These are phyloP conservation scores for Capronia epimyces DNA, from an alignment of 2,329 filamentous ascomycete genomes.

Conservation along the genomic window DNA sequence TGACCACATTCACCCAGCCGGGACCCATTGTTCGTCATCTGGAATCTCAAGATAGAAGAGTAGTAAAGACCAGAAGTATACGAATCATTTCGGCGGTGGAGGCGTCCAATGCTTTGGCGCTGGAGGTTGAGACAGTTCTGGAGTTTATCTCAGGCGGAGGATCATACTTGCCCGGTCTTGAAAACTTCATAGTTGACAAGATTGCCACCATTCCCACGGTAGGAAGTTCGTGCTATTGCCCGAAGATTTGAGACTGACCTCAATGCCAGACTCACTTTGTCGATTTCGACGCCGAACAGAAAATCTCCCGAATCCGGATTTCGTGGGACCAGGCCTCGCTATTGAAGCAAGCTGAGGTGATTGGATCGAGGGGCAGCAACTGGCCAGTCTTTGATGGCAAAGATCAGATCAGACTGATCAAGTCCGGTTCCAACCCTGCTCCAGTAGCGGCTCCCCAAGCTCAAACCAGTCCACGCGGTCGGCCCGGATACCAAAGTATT, in stretches of 20 bases:
- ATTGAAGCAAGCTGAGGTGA: conserved; percentile 88
- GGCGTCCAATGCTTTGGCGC: conserved; percentile 60
- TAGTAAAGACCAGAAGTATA: conserved; percentile 78
- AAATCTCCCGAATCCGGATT: conserved; percentile 80
- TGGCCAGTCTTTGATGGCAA: conserved; percentile 89
- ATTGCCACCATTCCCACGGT: conserved; percentile 76
- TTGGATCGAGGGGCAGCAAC: conserved; percentile 81
- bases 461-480: conserved; percentile 23
- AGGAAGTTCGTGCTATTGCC: conserved; percentile 38
- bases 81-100: conserved; percentile 70
- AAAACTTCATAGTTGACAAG: conserved; percentile 86
- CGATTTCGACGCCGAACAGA: conserved; percentile 67
- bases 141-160: conserved; percentile 79
- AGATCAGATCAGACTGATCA: conserved; percentile 75
- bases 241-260: conserved; percentile 3
- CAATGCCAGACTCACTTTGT: conserved; percentile 73
- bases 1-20: conserved; percentile 65
- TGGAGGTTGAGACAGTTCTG: conserved; percentile 76
- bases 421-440: conserved; percentile 43
- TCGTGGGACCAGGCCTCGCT: conserved; percentile 94
- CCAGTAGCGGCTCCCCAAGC: conserved; percentile 24
- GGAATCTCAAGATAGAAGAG: conserved; percentile 56
- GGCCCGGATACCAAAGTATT: conserved; percentile 19
- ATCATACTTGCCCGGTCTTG: conserved; percentile 77
- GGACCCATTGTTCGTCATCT: conserved; percentile 80